Percentiles rank a stretch among this genome's conserved stretches.
Evolutionary conservation across 345 rosid species (phyloP).

Genomic region (Dipteronia dyeriana): DNA sequence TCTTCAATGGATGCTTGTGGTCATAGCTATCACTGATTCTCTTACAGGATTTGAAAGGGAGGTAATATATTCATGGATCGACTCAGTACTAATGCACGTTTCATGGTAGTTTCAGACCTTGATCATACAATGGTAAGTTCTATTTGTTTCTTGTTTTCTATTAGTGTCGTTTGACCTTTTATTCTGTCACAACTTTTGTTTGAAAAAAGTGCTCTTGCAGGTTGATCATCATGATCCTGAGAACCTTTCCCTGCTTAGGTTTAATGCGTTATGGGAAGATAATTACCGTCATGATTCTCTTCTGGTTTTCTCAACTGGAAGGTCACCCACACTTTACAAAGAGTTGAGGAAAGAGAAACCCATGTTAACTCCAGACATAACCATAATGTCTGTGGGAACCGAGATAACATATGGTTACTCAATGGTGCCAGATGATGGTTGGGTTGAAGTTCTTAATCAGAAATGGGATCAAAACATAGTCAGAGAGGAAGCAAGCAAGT

Average conservation of each 20-base stretch:
- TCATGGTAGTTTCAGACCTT: slow-evolving; percentile 97
- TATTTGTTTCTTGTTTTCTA: slow-evolving; percentile 20
- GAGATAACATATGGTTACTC: slow-evolving; percentile 91
- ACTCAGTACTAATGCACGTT: slow-evolving; percentile 62
- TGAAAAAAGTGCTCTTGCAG: slow-evolving; percentile 36
- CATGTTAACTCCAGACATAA: slow-evolving; percentile 89
- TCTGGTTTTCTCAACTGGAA: slow-evolving; percentile 92
- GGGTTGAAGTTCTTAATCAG: slow-evolving; percentile 78
- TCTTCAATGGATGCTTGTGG: neutral
- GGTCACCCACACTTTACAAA: slow-evolving; percentile 84
- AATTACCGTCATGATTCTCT: slow-evolving; percentile 77
- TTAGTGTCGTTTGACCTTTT: slow-evolving; percentile 10
- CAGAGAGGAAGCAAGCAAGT: slow-evolving; percentile 71
- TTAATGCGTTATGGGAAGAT: slow-evolving; percentile 88
- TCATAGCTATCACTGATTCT: neutral
- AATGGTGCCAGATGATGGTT: slow-evolving; percentile 90
- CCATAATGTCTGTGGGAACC: slow-evolving; percentile 98
- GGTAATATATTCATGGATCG: slow-evolving; percentile 58
- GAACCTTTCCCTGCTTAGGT: slow-evolving; percentile 75
- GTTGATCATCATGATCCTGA: slow-evolving; percentile 96
- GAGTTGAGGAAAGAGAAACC: slow-evolving; percentile 81
- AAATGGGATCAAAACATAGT: slow-evolving; percentile 84
- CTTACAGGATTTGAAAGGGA: slow-evolving; percentile 14
- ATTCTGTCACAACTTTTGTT: slow-evolving; percentile 6
- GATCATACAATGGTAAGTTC: slow-evolving; percentile 85